phyloP scores from a whole-genome alignment of 805 yeast species.

The Lachancea quebecensis region DNA sequence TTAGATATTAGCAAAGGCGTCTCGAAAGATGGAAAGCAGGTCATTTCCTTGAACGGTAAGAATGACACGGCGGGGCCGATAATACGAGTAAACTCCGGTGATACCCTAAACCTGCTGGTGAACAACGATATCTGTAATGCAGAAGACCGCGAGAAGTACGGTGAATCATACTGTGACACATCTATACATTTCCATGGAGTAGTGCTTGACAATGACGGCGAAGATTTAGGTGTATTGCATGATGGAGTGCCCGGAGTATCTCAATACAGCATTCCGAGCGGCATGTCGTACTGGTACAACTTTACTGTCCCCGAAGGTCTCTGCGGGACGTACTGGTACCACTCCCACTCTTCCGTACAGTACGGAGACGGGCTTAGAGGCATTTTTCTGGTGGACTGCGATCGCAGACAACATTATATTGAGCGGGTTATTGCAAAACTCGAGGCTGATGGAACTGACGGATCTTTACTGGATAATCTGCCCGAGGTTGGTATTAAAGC shows the following conservation, averaged over 20 bases:
- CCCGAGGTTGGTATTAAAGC: neutral
- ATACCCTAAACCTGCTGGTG: slow-evolving; percentile 16
- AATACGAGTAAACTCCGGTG: slow-evolving; percentile 20
- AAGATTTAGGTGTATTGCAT: slow-evolving; percentile 39
- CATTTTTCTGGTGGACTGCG: slow-evolving; percentile 48
- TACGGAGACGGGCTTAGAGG: slow-evolving; percentile 48
- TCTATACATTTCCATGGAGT: slow-evolving; percentile 51
- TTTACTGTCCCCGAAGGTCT: slow-evolving; percentile 38
- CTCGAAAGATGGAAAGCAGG: slow-evolving; percentile 9
- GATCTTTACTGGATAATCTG: neutral
- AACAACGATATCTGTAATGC: slow-evolving; percentile 16
- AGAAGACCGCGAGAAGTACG: neutral
- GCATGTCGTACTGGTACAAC: slow-evolving; percentile 46
- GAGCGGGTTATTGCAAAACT: slow-evolving; percentile 4
- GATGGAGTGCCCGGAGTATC: slow-evolving; percentile 41
- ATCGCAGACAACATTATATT: slow-evolving; percentile 12
- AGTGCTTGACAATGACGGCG: slow-evolving; percentile 38
- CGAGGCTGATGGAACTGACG: slow-evolving; percentile 2
- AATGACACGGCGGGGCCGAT: slow-evolving; percentile 19
- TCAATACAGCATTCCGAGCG: slow-evolving; percentile 66
- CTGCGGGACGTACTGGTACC: slow-evolving; percentile 53
- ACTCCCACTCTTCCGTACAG: slow-evolving; percentile 46
- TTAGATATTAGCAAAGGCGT: slow-evolving; percentile 12
- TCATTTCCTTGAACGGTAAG: slow-evolving; percentile 20
- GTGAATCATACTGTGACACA: slow-evolving; percentile 17